Evolutionary conservation across 2,329 filamentous ascomycete genomes (phyloP), one percentile per base, ranked within the genome.

Genomic region (Paecilomyces fulvus): DNA sequence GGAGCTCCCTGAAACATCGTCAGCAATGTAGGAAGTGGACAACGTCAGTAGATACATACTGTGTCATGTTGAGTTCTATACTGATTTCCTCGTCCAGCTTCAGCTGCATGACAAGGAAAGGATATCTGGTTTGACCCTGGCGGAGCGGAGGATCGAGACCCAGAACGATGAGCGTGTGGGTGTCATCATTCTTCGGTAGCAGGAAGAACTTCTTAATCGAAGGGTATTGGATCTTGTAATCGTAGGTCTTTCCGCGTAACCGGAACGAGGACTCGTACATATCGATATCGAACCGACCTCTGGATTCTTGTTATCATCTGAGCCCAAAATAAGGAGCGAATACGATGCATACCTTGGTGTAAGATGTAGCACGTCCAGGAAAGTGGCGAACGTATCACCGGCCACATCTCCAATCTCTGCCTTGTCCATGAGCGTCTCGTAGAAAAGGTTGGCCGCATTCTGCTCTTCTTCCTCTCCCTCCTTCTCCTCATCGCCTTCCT

Each of bases 201-300:
- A 97, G 83, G 86, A 99, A 96, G 72, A 97, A 97, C 73, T 97
- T 97, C 80, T 99, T 99, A 77, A 97, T 91, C 52, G 87, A 85
- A 57, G 96, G 90, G 75, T 96, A 99, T 73, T 96, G 91, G 63
- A 99, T 97, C 83, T 99, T 99, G 84, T 99, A 99, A 78, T 99
- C 95, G 79, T 99, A 99, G 23, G 94, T 99, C 78, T 99, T 99
- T 68, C 94, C 94, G 63, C 94, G 92, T 60, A 99, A 83, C 60
- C 94, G 88, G 82, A 99, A 97, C 1, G 94, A 97, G 14, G 85
- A 87, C 74, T 97, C 94, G 82, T 99, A 99, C 88, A 99, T 96
- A 74, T 99, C 94, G 77, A 99, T 96, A 73, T 97, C 94, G 81
- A 99, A 99, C 64, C 94, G 92, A 73, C 94, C 95, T 88, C 94